Percentiles rank a stretch among this genome's conserved stretches.
Conservation (phyloP, 1,284 basidiomycete genomes). For the Moesziomyces aphidis region DNA sequence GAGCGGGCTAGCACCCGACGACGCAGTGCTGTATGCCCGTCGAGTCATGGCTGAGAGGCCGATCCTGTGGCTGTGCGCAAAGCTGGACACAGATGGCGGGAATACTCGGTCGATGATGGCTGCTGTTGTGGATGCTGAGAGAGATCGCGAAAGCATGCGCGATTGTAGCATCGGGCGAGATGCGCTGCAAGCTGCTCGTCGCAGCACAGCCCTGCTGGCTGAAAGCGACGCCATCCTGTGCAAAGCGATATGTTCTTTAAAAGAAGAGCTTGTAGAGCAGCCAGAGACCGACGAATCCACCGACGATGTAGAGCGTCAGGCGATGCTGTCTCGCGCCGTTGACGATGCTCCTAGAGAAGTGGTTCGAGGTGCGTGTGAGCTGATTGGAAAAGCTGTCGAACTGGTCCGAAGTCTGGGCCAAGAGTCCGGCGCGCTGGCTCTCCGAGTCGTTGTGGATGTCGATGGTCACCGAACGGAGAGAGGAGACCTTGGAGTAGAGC, state of each 20-base stretch:
- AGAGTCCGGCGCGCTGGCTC: constrained; percentile 41
- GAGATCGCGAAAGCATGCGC: background rate
- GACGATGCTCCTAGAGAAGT: constrained; percentile 42
- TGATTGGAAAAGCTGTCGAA: constrained; percentile 45
- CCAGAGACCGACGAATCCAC: constrained; percentile 51
- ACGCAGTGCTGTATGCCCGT: constrained; percentile 8
- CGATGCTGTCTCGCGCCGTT: constrained; percentile 52
- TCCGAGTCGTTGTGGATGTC: constrained; percentile 64
- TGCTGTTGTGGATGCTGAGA: background rate
- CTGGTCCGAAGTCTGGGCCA: constrained; percentile 48
- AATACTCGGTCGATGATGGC: background rate
- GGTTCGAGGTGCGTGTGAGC: constrained; percentile 49
- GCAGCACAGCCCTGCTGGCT: background rate
- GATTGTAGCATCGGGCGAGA: constrained; percentile 1
- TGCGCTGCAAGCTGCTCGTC: background rate
- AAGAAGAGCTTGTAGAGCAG: constrained; percentile 55
- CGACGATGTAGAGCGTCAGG: constrained; percentile 54
- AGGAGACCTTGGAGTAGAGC: constrained; percentile 59
- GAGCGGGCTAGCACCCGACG: constrained; percentile 11
- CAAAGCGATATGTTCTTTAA: background rate
- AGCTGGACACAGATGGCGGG: background rate
- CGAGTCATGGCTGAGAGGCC: background rate
- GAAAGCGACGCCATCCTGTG: background rate
- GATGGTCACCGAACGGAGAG: constrained; percentile 59
- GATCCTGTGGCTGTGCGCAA: background rate